Percentiles rank a stretch among this genome's conserved stretches.
phyloP scores from a whole-genome alignment of 768 basidiomycete genomes.

The Pholiota conissans region DNA sequence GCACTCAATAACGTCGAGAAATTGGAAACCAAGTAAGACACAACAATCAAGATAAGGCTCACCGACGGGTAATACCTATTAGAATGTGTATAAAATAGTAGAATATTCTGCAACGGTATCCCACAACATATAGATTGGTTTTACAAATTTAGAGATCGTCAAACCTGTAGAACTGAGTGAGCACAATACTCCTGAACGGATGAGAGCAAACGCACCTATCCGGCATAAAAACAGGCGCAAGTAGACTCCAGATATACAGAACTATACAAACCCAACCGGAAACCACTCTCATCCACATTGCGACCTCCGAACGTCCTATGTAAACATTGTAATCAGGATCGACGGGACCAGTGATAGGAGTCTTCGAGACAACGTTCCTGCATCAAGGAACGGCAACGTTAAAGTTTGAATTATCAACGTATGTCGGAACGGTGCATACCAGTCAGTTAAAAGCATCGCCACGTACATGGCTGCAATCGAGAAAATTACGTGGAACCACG shows the following conservation, averaged over 20 bases:
- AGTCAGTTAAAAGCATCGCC: slow-evolving; percentile 94
- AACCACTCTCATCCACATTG: slow-evolving; percentile 99
- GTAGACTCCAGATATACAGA: slow-evolving; percentile 82
- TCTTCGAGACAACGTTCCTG: slow-evolving; percentile 76
- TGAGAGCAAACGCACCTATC: slow-evolving; percentile 61
- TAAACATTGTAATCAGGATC: slow-evolving; percentile 75
- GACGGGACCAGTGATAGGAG: slow-evolving; percentile 41
- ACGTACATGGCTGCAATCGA: slow-evolving; percentile 97
- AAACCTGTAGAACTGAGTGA: not conserved
- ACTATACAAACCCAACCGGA: slow-evolving; percentile 93
- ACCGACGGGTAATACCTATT: too few species aligned
- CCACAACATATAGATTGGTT: too few species aligned
- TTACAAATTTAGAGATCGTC: not conserved
- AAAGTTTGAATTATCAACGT: slow-evolving; percentile 1
- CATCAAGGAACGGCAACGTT: not conserved
- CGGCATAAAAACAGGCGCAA: slow-evolving; percentile 89
- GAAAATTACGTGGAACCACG: slow-evolving; percentile 99
- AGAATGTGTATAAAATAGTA: too few species aligned
- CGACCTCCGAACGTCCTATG: slow-evolving; percentile 92
- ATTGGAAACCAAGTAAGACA: too few species aligned
- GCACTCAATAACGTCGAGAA: too few species aligned
- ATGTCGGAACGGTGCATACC: slow-evolving; percentile 50
- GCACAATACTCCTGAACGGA: not conserved
- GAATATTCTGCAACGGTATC: too few species aligned
- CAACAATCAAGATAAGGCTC: too few species aligned